phyloP scores from a whole-genome alignment of 805 yeast genomes.

The Teunomyces lycoperdinae region DNA sequence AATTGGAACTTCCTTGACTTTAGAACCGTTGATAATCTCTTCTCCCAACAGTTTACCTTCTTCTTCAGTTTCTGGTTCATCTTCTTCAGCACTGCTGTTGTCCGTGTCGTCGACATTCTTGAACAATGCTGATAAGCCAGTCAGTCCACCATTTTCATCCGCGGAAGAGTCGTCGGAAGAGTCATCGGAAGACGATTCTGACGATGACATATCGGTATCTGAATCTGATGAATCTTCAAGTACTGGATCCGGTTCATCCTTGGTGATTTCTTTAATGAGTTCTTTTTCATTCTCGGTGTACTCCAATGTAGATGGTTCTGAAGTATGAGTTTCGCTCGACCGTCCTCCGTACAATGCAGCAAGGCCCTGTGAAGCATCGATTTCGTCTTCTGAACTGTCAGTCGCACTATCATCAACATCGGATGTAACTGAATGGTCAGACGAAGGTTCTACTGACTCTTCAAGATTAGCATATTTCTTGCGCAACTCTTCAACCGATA shows the following conservation, averaged over 20 bases:
- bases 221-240: conserved; percentile 17
- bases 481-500: conserved; percentile 54
- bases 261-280: conserved; percentile 21
- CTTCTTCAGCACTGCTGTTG: conserved; percentile 13
- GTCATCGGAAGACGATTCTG: background rate
- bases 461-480: conserved; percentile 53
- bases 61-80: conserved; percentile 8
- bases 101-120: conserved; percentile 8
- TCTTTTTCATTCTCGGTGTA: conserved; percentile 34
- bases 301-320: conserved; percentile 10
- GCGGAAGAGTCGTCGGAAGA: background rate
- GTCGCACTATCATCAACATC: conserved; percentile 13
- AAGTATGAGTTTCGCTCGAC: conserved; percentile 3
- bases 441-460: conserved; percentile 16
- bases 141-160: background rate
- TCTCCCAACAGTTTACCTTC: conserved; percentile 20
- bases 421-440: conserved; percentile 12
- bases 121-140: conserved; percentile 8
- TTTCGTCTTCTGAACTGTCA: conserved; percentile 11
- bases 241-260: conserved; percentile 15
- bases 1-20: conserved; percentile 62
- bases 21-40: conserved; percentile 41
- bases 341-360: conserved; percentile 19
- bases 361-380: conserved; percentile 17
- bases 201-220: conserved; percentile 9